Base-by-base conservation (phyloP, 129 eudicot species). In the Flaveria robusta region DNA sequence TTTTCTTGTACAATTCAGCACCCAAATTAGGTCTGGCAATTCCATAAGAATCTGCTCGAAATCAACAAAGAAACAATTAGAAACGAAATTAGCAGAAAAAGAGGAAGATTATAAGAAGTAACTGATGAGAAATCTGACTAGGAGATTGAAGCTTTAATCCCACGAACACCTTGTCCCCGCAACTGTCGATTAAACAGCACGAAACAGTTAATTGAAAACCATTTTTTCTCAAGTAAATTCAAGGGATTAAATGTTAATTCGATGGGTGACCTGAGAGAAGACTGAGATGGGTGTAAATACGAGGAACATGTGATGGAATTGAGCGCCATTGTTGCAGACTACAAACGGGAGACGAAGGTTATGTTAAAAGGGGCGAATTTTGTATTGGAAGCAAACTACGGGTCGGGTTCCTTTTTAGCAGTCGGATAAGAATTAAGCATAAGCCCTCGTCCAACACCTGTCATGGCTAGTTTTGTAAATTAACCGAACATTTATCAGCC, bases 61-160 rank as follows among this genome's bases (percentile, higher is more conserved):
- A 34, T 34, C 4, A 66, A 27, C 14, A 19, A 11, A 27, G 49
- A 37, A 9, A 59, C 2, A 37, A 18, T 31, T 23, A 73, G 19
- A 22, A 59, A 26, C 37, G 67, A 24, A 19, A 34, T 41, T 6
- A 46, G 49, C 3, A 4, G 9, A 3, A 31, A 74, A 63, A 9
- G 1, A 6, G 18, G 2, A 1, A 46, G 20, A 23, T 16, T 58
- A 41, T n/a, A 24, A 18, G 45, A 13, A 14, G 60, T 16, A 51
- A 59, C 5, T n/a, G 71, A 37, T 19, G 20, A 59, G 2, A 12
- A 19, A 37, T 19, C 83, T 54, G 7, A 91, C 97, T 77, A 72
- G 96, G 88, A 82, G 88, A 85, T 82, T 90, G 96, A 55, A 76
- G 82, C 76, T 82, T 80, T 63, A 93, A 78, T 15, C 98, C 98